Base-by-base conservation (phyloP, 257 asterid genomes). In the Capsicum chinense region DNA sequence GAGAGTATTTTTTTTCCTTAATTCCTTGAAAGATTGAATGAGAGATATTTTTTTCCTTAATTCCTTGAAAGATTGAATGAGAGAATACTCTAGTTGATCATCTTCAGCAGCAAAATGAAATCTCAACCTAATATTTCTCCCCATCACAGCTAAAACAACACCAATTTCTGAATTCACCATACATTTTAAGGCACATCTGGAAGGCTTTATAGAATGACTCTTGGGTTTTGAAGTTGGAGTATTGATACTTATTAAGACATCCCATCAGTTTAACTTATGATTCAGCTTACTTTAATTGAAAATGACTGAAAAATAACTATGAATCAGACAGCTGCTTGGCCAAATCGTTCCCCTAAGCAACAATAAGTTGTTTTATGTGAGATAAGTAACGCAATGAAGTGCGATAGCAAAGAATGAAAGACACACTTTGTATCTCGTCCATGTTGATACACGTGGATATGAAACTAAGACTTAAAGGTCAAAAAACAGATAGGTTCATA, bases 111-210 rank as follows among this genome's bases (percentile, higher is more conserved):
- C 95, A 91, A 93, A 96, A 80, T 85, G 97, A 83, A 90, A 92
- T 86, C 98, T 98, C 98, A 98, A 96, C 83, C 98, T 92, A 81
- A 96, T 98, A 85, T 96, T 96, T 89, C 99, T 92, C 92, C 98
- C 92, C 98, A 96, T 96, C 83, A 96, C 99, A 76, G 99, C 97
- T 93, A 93, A 91, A 88, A 96, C 99, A 3, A 97, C 98, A 83
- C 97, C 98, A 64, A 96, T 94, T 89, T 96, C 99, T 82, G 99
- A 93, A 89, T 91, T 94, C 86, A 96, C 89, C 90, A 92, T 93
- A 70, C 98, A 96, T 79, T 97, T 97, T 84, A 94, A 88, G 86
- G 99, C 92, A 78, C 92, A 93, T 57, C 92, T 91, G 57, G 98
- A 90, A 73, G 92, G 91, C 92, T 86, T 94, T 85, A 59, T 48